Percentiles rank a stretch among this genome's conserved stretches.
phyloP scores from a whole-genome alignment of 2,329 filamentous ascomycete genomes.

The Metarhizium brunneum region DNA sequence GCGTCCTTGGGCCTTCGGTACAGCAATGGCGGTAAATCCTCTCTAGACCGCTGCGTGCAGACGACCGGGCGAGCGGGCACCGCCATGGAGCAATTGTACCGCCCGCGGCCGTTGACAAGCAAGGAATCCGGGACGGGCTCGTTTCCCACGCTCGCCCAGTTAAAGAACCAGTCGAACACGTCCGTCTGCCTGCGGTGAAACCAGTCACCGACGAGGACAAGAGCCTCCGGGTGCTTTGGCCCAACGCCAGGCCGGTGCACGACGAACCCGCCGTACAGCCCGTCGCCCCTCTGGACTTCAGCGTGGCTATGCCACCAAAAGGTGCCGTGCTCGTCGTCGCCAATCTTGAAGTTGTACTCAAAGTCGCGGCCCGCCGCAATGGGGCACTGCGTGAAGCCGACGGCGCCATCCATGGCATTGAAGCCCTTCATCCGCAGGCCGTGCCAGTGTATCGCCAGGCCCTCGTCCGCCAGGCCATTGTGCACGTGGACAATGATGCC shows the following conservation, averaged over 20 bases:
- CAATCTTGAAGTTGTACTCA: slow-evolving; percentile 48
- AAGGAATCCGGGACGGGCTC: slow-evolving; percentile 23
- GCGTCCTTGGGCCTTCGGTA: background rate
- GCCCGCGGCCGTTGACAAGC: slow-evolving; percentile 25
- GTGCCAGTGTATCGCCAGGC: slow-evolving; percentile 62
- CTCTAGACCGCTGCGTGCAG: slow-evolving; percentile 8
- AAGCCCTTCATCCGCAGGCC: slow-evolving; percentile 66
- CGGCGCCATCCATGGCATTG: slow-evolving; percentile 57
- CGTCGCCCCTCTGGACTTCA: slow-evolving; percentile 37
- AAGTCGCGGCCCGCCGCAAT: slow-evolving; percentile 40
- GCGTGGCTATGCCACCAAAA: slow-evolving; percentile 55
- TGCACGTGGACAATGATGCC: slow-evolving; percentile 57
- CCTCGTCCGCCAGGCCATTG: slow-evolving; percentile 53
- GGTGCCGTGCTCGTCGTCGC: slow-evolving; percentile 43
- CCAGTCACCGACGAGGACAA: slow-evolving; percentile 39
- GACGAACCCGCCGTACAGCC: slow-evolving; percentile 48
- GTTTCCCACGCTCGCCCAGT: slow-evolving; percentile 30
- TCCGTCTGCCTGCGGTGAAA: slow-evolving; percentile 29
- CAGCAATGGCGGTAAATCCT: slow-evolving; percentile 9
- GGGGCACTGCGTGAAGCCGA: slow-evolving; percentile 37
- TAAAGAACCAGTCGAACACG: slow-evolving; percentile 18
- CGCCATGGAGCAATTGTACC: slow-evolving; percentile 21
- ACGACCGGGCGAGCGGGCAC: slow-evolving; percentile 15
- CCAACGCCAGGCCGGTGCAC: slow-evolving; percentile 40
- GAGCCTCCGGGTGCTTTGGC: slow-evolving; percentile 29